Conservation (phyloP, 768 basidiomycete genomes). For the Tubosaeta sp. region DNA sequence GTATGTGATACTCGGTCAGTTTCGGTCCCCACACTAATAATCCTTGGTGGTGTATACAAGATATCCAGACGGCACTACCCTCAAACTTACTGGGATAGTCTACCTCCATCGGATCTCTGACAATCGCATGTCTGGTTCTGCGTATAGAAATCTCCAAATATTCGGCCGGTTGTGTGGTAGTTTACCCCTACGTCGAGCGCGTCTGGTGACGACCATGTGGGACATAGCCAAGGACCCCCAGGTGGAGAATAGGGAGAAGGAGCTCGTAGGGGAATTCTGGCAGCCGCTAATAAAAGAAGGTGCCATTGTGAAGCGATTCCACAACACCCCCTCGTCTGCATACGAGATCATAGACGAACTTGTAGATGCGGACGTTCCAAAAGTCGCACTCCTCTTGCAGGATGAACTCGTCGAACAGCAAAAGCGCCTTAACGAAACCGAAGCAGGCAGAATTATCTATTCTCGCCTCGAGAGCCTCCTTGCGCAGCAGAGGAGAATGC, state of each 20-base stretch:
- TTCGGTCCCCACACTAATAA: neutral
- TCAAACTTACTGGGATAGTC: conserved; percentile 29
- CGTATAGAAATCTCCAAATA: conserved; percentile 28
- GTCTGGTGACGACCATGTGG: conserved; percentile 40
- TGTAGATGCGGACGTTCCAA: neutral
- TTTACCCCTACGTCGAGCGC: conserved; percentile 24
- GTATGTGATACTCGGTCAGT: conserved; percentile 1
- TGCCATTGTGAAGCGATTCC: neutral
- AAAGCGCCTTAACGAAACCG: neutral
- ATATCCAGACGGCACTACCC: neutral
- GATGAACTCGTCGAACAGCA: neutral
- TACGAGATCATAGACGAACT: conserved; percentile 1
- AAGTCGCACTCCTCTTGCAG: neutral
- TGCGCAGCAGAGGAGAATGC: neutral
- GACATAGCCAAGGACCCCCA: conserved; percentile 16
- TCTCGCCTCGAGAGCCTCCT: neutral
- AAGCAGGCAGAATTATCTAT: neutral
- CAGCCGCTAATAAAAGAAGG: neutral
- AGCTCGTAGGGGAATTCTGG: conserved; percentile 30
- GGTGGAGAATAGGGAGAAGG: conserved; percentile 13
- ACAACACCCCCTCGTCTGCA: neutral
- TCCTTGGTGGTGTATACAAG: neutral
- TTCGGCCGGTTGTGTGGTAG: conserved; percentile 35
- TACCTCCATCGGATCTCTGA: conserved; percentile 35
- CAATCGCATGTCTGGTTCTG: conserved; percentile 31